Base-by-base conservation (phyloP, 441 rosid species). In the Populus hybrid region DNA sequence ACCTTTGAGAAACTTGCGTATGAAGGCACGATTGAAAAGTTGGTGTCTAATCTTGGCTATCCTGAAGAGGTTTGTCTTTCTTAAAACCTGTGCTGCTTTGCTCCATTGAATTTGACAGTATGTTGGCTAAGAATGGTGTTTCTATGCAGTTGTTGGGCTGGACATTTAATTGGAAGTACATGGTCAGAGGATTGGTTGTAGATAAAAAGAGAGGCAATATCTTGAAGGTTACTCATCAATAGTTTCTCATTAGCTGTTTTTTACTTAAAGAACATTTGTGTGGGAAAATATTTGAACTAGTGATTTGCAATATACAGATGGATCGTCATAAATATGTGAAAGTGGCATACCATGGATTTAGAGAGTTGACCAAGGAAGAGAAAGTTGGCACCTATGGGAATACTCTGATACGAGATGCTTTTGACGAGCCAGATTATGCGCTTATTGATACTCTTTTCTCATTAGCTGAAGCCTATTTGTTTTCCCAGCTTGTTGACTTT, bases 161-260 rank as follows among this genome's bases (percentile, higher is more conserved):
- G 99, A 86, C 88, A 65, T 96, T 96, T 86, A 95, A 94, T 81
- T 91, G 97, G 96, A 92, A 86, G 38, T 92, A 96, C 87, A 96
- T 96, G 99, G 98, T 94, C 72, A 87, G 99, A 86, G 99, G 99
- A 67, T 81, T 96, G 89, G 98, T 96, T 80, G 92, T 96, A 42
- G 99, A 96, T 84, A 96, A 92, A 89, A 94, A 88, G 90, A 90
- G 97, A 81, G 99, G 99, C 84, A 96, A 96, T 85, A 94, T 96
- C 84, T 85, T 96, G 86, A 96, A 96, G 98, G 99, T 93, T 70
- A 59, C 75, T 35, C 19, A 11, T 53, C 26, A 7, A 38, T 38
- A 42, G 11, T 63, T 63, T 59, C 63, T 10, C 7, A 32, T 14
- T 26, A 11, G 21, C 19, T 3, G 26, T 28, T 32, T 75, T 69